Conservation (phyloP, 2,329 filamentous ascomycete species). For the Chaetomium strumarium region DNA sequence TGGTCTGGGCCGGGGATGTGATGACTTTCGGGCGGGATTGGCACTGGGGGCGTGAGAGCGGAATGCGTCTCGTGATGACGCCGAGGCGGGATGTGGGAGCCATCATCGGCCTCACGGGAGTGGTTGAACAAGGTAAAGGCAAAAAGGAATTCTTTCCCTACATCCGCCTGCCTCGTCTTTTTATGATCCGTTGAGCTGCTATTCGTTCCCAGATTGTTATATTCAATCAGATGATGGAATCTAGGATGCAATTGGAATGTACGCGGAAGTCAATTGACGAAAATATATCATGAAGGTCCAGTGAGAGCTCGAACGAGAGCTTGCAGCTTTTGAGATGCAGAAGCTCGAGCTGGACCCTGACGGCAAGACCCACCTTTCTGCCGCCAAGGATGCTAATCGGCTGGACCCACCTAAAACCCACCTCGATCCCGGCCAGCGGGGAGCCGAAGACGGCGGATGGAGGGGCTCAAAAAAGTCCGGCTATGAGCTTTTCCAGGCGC, state of each 20-base stretch:
- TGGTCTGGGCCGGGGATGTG: background rate
- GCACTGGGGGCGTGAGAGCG: background rate
- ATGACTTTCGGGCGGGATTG: background rate
- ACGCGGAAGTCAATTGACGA: too few relatives aligned
- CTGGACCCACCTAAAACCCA: slow-evolving; percentile 1
- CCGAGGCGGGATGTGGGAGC: background rate
- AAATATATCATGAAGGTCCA: too few relatives aligned
- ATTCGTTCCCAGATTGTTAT: background rate
- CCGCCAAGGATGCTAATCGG: background rate
- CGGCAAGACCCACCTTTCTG: background rate
- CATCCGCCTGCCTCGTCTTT: background rate
- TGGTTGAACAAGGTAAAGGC: background rate
- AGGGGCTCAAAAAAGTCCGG: slow-evolving; percentile 14
- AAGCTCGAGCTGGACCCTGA: background rate
- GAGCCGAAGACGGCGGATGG: slow-evolving; percentile 24
- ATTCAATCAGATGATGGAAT: background rate
- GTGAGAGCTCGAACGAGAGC: background rate
- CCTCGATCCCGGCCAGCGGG: slow-evolving; percentile 10
- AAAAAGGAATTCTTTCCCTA: background rate
- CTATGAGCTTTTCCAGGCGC: slow-evolving; percentile 13
- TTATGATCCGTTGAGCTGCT: background rate
- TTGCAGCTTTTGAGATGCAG: background rate
- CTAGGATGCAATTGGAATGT: background rate
- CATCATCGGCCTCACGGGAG: slow-evolving; percentile 4
- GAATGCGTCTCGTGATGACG: background rate